Base-by-base conservation (phyloP, 2,329 filamentous ascomycete genomes). In the Penicillium expansum region DNA sequence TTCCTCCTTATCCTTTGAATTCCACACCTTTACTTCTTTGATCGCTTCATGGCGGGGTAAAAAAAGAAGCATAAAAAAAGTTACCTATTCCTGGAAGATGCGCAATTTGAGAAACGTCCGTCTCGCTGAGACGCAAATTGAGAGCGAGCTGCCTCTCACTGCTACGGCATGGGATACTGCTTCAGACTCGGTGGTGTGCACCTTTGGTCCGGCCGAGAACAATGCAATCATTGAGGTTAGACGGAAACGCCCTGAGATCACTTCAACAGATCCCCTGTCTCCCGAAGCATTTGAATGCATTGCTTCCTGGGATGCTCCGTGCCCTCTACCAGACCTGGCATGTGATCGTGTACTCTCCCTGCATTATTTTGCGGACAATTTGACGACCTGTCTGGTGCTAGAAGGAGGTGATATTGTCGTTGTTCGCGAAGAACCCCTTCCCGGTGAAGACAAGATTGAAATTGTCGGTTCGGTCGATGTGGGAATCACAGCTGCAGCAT, bases 401-500 rank as follows among this genome's bases (percentile, higher is more conserved):
- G 89, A 91, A 66, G 92, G 92, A 48, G 94, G 94, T 59, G 93
- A 99, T 75, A 93, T 99, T 61, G 79, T 97, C 59, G 82, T 92
- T 50, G 89, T 97, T 29, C 84, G 88, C 63, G 91, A 97, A 70
- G 83, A 87, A 39, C 81, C 85, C 42, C 71, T 81, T 32, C 77
- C 80, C 6, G 86, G 83, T 58, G 86, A 90, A 71, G 89, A 92
- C 37, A 86, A 90, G 65, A 92, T 99, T 65, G 94, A 97, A 74
- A 97, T 99, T 65, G 86, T 97, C 62, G 94, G 94, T 43, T 95
- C 92, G 33, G 90, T 99, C 37, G 92, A 97, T 76, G 89, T 89
- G 57, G 94, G 93, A 24, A 96, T 99, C 66, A 85, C 87, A 24
- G 91, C 92, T 16, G 93, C 92, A 16, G 84, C 86, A 64, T 99